phyloP scores from a whole-genome alignment of 768 basidiomycete species.

The Pholiota conissans region DNA sequence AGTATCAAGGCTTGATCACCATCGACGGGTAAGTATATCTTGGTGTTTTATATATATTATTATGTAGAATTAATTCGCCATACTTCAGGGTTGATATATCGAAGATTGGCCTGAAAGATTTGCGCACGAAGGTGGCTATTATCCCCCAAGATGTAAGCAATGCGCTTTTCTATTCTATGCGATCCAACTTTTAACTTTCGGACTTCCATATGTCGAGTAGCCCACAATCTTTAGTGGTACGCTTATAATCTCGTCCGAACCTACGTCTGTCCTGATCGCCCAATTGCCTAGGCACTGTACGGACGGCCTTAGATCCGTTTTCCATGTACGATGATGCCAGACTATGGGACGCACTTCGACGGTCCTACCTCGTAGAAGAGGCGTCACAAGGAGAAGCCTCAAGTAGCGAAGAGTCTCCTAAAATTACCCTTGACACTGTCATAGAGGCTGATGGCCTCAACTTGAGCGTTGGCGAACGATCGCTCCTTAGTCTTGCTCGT shows the following conservation, averaged over 20 bases:
- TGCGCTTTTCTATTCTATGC: neutral
- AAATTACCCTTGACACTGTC: slow-evolving; percentile 68
- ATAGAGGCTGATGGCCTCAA: slow-evolving; percentile 80
- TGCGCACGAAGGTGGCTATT: slow-evolving; percentile 59
- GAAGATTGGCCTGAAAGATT: slow-evolving; percentile 63
- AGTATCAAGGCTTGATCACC: slow-evolving; percentile 61
- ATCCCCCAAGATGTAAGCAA: slow-evolving; percentile 58
- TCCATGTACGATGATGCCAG: slow-evolving; percentile 61
- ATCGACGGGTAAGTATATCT: slow-evolving; percentile 52
- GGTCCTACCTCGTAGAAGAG: slow-evolving; percentile 43
- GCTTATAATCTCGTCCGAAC: neutral
- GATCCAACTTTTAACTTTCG: too few relatives aligned
- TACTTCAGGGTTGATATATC: slow-evolving; percentile 57
- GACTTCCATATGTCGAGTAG: too few relatives aligned
- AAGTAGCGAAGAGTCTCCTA: slow-evolving; percentile 5
- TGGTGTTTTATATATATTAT: slow-evolving; percentile 10
- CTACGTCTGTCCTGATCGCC: slow-evolving; percentile 13
- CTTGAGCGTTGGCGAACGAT: slow-evolving; percentile 70
- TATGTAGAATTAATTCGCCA: slow-evolving; percentile 9
- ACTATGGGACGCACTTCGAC: slow-evolving; percentile 73
- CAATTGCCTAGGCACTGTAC: slow-evolving; percentile 48
- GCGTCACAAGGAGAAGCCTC: slow-evolving; percentile 28
- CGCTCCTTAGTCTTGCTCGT: slow-evolving; percentile 74
- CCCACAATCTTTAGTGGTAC: slow-evolving; percentile 59
- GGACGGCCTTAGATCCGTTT: slow-evolving; percentile 62